These are phyloP conservation scores for Botrytis tulipae DNA, from an alignment of 2,329 filamentous ascomycete species.

Conservation along the genomic window DNA sequence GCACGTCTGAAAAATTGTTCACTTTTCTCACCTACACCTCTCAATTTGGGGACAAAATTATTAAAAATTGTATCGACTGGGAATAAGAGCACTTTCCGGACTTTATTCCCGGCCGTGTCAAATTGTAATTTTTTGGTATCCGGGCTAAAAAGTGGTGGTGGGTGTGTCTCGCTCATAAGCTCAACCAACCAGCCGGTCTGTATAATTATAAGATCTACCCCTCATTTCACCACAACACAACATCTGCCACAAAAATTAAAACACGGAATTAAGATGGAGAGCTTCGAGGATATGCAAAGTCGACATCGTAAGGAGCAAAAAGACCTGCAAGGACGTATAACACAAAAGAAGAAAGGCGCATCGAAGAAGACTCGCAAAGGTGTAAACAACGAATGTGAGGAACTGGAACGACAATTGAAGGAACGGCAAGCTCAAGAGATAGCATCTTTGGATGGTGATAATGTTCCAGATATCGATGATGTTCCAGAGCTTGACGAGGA, in stretches of 20 bases:
- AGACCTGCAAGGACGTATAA: constrained; percentile 81
- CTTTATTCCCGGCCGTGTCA: not conserved
- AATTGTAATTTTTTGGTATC: not conserved
- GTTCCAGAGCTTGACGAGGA: constrained; percentile 27
- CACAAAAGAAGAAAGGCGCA: constrained; percentile 94
- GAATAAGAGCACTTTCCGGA: constrained; percentile 1
- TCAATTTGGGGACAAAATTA: not conserved
- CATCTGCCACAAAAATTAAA: not conserved
- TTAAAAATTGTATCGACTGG: not conserved
- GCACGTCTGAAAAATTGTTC: not conserved
- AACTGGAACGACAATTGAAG: constrained; percentile 63
- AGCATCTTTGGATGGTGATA: constrained; percentile 42
- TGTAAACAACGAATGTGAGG: constrained; percentile 72
- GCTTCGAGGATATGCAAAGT: constrained; percentile 72
- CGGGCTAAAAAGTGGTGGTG: not conserved
- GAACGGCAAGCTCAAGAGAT: constrained; percentile 66
- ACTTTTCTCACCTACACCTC: not conserved
- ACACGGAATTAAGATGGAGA: constrained; percentile 41
- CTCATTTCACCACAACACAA: not conserved
- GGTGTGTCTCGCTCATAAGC: not conserved
- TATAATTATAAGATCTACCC: not conserved
- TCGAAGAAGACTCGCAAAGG: constrained; percentile 82
- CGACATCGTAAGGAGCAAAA: constrained; percentile 86
- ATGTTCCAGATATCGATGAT: constrained; percentile 24
- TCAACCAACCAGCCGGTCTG: not conserved